A percentile compares a stretch with the other conserved stretches of the same genome.
These are phyloP conservation scores for Monilinia fructicola DNA, from an alignment of 2,329 filamentous ascomycete genomes.

Conservation along the genomic window DNA sequence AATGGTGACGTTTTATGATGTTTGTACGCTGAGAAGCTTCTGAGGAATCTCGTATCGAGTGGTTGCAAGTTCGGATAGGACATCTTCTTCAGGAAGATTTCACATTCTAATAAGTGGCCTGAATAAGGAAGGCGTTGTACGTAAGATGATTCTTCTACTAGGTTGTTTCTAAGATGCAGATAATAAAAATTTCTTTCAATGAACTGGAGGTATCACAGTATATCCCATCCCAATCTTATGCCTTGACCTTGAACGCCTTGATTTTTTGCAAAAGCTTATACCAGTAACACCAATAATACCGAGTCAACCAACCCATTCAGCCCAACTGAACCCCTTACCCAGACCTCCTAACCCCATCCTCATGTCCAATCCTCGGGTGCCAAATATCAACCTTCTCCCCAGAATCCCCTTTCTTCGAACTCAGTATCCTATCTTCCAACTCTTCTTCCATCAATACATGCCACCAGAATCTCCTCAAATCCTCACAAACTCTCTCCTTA, in stretches of 20 bases:
- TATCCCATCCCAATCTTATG: background rate
- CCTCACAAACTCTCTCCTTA: constrained; percentile 7
- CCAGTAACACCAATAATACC: background rate
- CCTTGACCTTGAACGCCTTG: background rate
- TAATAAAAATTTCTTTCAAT: background rate
- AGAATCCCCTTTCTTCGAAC: background rate
- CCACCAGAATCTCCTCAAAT: constrained; percentile 24
- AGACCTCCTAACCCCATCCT: background rate
- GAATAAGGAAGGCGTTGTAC: background rate
- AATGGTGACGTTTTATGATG: too few species aligned
- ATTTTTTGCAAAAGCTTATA: background rate
- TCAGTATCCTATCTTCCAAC: constrained; percentile 1
- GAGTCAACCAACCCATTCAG: constrained; percentile 21
- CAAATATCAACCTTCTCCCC: background rate
- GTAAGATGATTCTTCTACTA: background rate
- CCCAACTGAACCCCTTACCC: background rate
- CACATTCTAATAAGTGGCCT: too few species aligned
- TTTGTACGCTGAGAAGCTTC: too few species aligned
- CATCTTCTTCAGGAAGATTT: background rate
- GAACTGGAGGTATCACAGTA: background rate
- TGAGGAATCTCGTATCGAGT: too few species aligned
- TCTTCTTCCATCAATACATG: constrained; percentile 11
- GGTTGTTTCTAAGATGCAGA: background rate
- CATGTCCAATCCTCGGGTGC: background rate
- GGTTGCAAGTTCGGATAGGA: too few species aligned